Base-by-base conservation (phyloP, 805 yeast genomes). In the Zygosaccharomyces kombuchaensis region DNA sequence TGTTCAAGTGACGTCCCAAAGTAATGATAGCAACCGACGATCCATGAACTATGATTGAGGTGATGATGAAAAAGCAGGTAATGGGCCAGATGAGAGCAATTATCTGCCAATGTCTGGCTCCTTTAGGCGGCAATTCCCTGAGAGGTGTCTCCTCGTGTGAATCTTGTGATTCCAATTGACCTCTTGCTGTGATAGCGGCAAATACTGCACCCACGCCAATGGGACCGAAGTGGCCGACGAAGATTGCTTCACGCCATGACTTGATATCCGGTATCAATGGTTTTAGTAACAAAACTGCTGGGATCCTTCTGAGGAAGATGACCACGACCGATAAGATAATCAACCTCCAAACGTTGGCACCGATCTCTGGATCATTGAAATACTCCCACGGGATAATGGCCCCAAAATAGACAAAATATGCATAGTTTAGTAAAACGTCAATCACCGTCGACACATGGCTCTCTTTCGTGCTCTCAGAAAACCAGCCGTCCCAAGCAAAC, bases 221-320 rank as follows among this genome's bases (percentile, higher is more conserved):
- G 1, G 97, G 96, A 13, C 97, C 97, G 65, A 90, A 89, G 68
- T 89, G 96, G 16, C 96, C 96, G 63, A 95, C 87, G 65, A 90
- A 90, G 2, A 89, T 62, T 0, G 96, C 96, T 64, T 89, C 97
- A 63, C 96, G 79, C 96, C 96, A 89, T 9, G 87, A 77, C 57
- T 87, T 82, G 32, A 89, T 78, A 61, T 89, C 96, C 0, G 96
- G 96, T 1, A 87, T 83, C 19, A 88, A 62, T 0, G 91, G 89
- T 58, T 85, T 85, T 40, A 86, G 67, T 0, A 79, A 74, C 40
- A 89, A 58, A 35, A 89, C 86, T 1, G 87, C 90, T 0, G 97
- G 97, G 8, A 89, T 71, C 54, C 97, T 75, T 55, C 96, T 75
- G 51, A 89, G 73, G 43, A 87, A 76, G 10, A 89, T 73, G 26